phyloP scores from a whole-genome alignment of 768 basidiomycete species.

The Tubosaeta brunneosetosa region DNA sequence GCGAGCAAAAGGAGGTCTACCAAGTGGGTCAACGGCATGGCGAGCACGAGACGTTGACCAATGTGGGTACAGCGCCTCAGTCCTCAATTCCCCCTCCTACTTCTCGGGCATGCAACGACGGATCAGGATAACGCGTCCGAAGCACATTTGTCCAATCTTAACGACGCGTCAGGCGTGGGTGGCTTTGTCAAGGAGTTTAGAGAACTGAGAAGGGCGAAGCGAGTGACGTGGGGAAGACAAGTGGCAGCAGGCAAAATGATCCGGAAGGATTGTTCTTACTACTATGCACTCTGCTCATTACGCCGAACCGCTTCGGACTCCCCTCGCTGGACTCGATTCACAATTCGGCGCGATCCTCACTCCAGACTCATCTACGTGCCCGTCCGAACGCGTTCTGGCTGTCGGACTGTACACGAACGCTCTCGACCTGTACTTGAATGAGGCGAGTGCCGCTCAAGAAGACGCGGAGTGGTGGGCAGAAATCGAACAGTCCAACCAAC shows the following conservation, averaged over 20 bases:
- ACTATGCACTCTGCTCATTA: conserved; percentile 28
- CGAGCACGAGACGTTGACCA: conserved; percentile 5
- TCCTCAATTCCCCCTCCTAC: conserved; percentile 83
- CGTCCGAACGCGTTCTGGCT: conserved; percentile 19
- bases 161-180: conserved; percentile 56
- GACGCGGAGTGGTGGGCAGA: conserved; percentile 87
- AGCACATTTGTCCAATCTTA: conserved; percentile 68
- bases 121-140: conserved; percentile 91
- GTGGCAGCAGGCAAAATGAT: conserved; percentile 79
- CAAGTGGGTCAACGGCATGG: conserved; percentile 48
- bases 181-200: conserved; percentile 87
- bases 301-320: conserved; percentile 18
- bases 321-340: conserved; percentile 5
- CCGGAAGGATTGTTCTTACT: conserved; percentile 57
- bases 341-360: conserved; percentile 18
- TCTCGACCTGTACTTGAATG: conserved; percentile 57
- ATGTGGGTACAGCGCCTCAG: conserved; percentile 61
- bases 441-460: conserved; percentile 65
- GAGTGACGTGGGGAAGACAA: conserved; percentile 85
- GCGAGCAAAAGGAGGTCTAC: conserved; percentile 84
- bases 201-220: conserved; percentile 80
- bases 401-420: conserved; percentile 61
- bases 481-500: conserved; percentile 54
- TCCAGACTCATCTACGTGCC: too few species aligned
- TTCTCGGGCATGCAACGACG: conserved; percentile 81